Conservation (phyloP, 1,284 basidiomycete genomes). For the Agaricales sp. region DNA sequence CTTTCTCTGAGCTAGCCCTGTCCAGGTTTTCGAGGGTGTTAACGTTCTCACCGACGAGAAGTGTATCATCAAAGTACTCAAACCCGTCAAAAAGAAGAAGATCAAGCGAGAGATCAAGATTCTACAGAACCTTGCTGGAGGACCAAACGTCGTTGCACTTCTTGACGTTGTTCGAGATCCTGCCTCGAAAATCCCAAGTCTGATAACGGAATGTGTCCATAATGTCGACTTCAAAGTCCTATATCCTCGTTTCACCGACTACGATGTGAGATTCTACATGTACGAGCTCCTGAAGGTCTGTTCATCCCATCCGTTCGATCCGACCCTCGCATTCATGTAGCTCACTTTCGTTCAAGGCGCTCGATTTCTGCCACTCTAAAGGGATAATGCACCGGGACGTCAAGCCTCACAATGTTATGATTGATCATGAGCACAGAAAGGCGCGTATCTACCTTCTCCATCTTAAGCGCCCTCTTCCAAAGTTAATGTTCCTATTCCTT, state of each 20-base stretch:
- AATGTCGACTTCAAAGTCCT: conserved; percentile 98
- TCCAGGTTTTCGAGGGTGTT: conserved; percentile 94
- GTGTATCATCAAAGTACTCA: conserved; percentile 97
- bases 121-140: conserved; percentile 91
- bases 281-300: conserved; percentile 87
- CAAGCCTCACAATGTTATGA: conserved; percentile 99
- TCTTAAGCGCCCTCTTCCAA: background rate
- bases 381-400: conserved; percentile 99
- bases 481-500: no score
- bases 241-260: conserved; percentile 92
- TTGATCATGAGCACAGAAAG: conserved; percentile 95
- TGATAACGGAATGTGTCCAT: conserved; percentile 98
- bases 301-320: conserved; percentile 5
- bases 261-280: conserved; percentile 96
- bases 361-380: conserved; percentile 97
- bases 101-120: conserved; percentile 99
- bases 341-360: conserved; percentile 58
- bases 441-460: conserved; percentile 27
- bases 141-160: conserved; percentile 84
- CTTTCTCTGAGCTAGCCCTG: conserved; percentile 11
- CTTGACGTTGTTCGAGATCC: conserved; percentile 94
- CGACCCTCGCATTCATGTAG: no score
- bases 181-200: conserved; percentile 92
- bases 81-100: conserved; percentile 99
- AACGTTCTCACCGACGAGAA: conserved; percentile 91